Percentiles rank a stretch among this genome's conserved stretches.
These are phyloP conservation scores for Ceratobasidium sp. DNA, from an alignment of 1,284 basidiomycete species.

Conservation along the genomic window DNA sequence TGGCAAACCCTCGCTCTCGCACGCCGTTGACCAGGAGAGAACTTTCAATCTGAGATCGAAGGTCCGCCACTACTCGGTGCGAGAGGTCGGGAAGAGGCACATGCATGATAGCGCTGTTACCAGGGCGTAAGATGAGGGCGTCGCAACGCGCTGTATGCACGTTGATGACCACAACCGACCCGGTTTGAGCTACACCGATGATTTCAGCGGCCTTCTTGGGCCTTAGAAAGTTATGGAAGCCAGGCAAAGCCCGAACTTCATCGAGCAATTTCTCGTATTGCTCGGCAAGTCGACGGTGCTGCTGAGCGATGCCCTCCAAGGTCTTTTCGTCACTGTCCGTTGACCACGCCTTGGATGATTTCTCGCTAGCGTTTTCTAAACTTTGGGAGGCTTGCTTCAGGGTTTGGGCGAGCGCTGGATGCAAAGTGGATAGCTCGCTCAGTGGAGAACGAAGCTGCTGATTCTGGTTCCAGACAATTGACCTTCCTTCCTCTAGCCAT, in stretches of 20 bases:
- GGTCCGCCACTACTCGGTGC: neutral
- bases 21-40: neutral
- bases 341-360: neutral
- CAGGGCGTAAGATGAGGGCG: no score
- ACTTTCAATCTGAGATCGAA: neutral
- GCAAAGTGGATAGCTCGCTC: neutral
- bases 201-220: neutral
- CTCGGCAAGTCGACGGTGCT: constrained; percentile 16
- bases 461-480: no score
- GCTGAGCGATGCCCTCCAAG: neutral
- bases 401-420: constrained; percentile 1
- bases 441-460: no score
- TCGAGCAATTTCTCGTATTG: constrained; percentile 35
- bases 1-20: neutral
- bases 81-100: constrained; percentile 18
- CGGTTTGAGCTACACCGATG: constrained; percentile 12
- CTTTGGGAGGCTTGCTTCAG: neutral
- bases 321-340: no score
- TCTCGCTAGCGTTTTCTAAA: constrained; percentile 16
- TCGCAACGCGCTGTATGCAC: neutral
- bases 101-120: constrained; percentile 5
- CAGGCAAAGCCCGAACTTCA: constrained; percentile 26
- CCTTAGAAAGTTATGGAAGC: neutral
- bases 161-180: constrained; percentile 48
- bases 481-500: no score